Base-by-base conservation (phyloP, 192 early-diverging fungal genomes). In the Podila minutissima region DNA sequence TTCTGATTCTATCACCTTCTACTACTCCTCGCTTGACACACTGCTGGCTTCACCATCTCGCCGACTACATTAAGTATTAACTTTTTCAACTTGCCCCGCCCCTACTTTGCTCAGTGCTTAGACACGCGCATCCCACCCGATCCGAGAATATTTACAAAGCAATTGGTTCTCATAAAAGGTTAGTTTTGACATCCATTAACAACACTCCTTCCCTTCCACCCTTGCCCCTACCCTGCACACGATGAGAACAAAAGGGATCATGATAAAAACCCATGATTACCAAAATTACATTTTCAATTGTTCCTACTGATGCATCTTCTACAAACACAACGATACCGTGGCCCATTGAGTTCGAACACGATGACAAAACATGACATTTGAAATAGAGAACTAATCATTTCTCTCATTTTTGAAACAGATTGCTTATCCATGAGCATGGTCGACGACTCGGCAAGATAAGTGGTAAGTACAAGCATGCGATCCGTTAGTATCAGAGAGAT, bases 271-370 rank as follows among this genome's bases (percentile, higher is more conserved):
- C 5, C 66, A 75, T 75, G 74, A 75, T 75, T 75, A 64, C 48
- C 66, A 69, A 75, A 69, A 41, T 64, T 65, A 46, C 55, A 37
- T 49, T 59, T 74, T 65, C 74, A 75, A 75, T 75, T 75, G 74
- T 75, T 75, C 74, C 74, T 64, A 75, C 74, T 75, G 74, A 75
- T 69, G 67, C 74, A 69, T 55, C 4, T 55, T 55, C 24, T 6
- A 55, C n/a, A 55, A 55, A 55, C 53, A 53, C 49, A n/a, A 53
- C 50, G 0, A 37, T 46, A 17, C 41, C 15, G 38, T 41, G 0
- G 7, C 41, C 15, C 12, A 46, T 37, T 37, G 35, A 11, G 41
- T 13, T 15, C 41, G 41, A 46, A 46, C 15, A 17, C 41, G 41
- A 46, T 13, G 15, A 46, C 41, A 17, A 46, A 46, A 46, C 41